Evolutionary conservation across 2,329 filamentous ascomycete genomes (phyloP), one percentile per base, ranked within the genome.

Genomic region (Sclerotinia borealis): DNA sequence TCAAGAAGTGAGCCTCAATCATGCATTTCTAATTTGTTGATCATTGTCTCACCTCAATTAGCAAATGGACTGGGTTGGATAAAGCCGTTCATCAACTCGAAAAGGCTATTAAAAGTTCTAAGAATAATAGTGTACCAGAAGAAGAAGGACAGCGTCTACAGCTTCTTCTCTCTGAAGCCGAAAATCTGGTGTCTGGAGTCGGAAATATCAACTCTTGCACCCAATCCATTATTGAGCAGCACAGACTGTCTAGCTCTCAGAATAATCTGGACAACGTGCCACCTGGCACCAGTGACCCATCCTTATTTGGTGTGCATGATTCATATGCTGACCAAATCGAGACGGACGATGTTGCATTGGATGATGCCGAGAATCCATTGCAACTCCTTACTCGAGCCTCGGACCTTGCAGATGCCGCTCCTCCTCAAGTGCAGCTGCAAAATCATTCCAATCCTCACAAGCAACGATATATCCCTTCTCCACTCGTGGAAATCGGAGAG

Each of bases 31-130:
- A 50, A 19, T 3, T 19, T 29, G 8, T 61, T 37, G 29, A 31
- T 13, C 25, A 7, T 34, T 27, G 17, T 39, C 37, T 54, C 4
- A 47, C 37, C 15, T 27, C 37, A 10, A 11, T 36, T 66, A 91
- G 88, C 75, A 92, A 92, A 75, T 84, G 89, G 47, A 88, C 86
- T 19, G 89, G 89, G 0, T 77, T 91, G 36, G 88, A 91, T 66
- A 91, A 91, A 75, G 88, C 88, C 3, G 81, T 92, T 25, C 85
- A 85, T 70, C 88, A 90, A 71, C 87, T 92, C 65, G 87, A 91
- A 71, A 85, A 91, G 73, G 89, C 87, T 80, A 83, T 71, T 77
- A 85, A 55, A 81, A 84, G 29, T 78, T 79, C 61, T 73, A 80
- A 59, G 77, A 79, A 51, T 70, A 59, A 78, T 4, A 74, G 75